phyloP scores from a whole-genome alignment of 768 basidiomycete species.

The Pleurotus platypus region DNA sequence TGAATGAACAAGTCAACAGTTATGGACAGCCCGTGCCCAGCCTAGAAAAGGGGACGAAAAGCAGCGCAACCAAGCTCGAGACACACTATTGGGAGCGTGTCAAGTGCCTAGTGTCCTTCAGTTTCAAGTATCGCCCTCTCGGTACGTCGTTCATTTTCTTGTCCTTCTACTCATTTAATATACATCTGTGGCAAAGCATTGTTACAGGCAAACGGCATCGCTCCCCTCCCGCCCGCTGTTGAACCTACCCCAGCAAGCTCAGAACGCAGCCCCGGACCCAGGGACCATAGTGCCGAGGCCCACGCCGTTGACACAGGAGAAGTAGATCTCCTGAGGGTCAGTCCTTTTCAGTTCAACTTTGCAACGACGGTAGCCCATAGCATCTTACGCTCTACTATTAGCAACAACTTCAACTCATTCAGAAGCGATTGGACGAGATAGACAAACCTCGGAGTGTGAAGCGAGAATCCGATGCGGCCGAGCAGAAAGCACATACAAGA shows the following conservation, averaged over 20 bases:
- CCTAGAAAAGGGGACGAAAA: too few relatives aligned
- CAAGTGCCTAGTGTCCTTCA: constrained; percentile 8
- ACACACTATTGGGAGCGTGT: not conserved
- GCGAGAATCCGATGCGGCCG: too few relatives aligned
- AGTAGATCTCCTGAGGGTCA: too few relatives aligned
- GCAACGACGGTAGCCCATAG: too few relatives aligned
- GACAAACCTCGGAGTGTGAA: too few relatives aligned
- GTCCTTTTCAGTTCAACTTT: too few relatives aligned
- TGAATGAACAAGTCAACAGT: not conserved
- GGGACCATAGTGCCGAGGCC: too few relatives aligned
- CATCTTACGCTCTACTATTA: not conserved
- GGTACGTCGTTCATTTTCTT: constrained; percentile 8
- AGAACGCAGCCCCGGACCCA: not conserved
- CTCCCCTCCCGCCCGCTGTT: not conserved
- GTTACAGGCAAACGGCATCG: not conserved
- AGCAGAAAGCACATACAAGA: too few relatives aligned
- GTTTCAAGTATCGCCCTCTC: constrained; percentile 16
- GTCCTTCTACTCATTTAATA: not conserved
- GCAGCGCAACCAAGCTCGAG: not conserved
- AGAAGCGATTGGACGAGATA: not conserved
- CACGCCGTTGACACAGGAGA: too few relatives aligned
- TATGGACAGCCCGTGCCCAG: not conserved
- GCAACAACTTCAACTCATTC: not conserved
- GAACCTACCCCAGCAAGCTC: not conserved
- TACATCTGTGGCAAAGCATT: not conserved